Conservation (phyloP, 768 basidiomycete species). For the Collybia mongolica region DNA sequence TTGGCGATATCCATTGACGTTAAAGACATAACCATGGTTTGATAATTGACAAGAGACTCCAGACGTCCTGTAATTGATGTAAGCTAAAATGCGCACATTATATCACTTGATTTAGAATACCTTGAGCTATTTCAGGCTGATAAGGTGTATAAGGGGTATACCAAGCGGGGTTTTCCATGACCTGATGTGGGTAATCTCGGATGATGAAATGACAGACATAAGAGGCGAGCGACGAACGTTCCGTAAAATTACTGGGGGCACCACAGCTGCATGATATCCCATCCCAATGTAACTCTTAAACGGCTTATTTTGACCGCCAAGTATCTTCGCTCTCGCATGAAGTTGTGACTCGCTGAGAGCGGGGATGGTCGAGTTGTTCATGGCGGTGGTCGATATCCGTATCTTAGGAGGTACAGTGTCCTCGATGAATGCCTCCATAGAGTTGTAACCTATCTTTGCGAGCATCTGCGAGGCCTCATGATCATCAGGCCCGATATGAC, state of each 20-base stretch:
- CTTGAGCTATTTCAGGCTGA: constrained; percentile 98
- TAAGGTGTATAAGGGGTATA: constrained; percentile 97
- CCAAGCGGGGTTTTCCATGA: constrained; percentile 97
- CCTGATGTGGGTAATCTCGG: constrained; percentile 33
- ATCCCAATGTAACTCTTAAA: constrained; percentile 97
- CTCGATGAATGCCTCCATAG: constrained; percentile 85
- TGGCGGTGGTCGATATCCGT: constrained; percentile 56
- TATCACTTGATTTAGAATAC: constrained; percentile 32
- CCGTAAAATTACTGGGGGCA: constrained; percentile 92
- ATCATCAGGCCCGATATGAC: constrained; percentile 92
- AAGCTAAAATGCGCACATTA: neutral
- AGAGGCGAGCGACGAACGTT: constrained; percentile 54
- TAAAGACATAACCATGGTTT: constrained; percentile 93
- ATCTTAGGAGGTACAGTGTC: constrained; percentile 83
- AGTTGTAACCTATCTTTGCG: constrained; percentile 73
- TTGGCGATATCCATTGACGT: constrained; percentile 96
- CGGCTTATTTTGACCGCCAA: constrained; percentile 77
- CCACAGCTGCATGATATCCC: constrained; percentile 95
- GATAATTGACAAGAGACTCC: constrained; percentile 95
- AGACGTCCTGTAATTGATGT: constrained; percentile 66
- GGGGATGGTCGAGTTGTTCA: constrained; percentile 69
- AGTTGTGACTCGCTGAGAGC: constrained; percentile 88
- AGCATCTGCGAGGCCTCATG: constrained; percentile 85
- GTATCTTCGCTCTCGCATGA: constrained; percentile 64
- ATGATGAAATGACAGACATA: neutral